These are phyloP conservation scores for Fragilariopsis cylindrus DNA, from an alignment of 108 stramenopile genomes.

Conservation along the genomic window DNA sequence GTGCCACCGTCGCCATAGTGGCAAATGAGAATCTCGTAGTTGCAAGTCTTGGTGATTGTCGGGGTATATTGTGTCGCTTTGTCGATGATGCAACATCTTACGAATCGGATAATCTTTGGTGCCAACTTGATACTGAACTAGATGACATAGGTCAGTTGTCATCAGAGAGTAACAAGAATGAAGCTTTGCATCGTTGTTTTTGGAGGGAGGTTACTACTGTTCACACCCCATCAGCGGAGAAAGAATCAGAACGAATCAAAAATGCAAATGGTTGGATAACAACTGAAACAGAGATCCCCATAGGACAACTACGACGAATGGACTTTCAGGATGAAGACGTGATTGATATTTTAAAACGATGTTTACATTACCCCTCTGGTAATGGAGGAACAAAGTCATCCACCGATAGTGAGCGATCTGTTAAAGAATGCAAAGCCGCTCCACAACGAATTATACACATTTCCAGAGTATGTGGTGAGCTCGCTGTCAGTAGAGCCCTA, in stretches of 20 bases:
- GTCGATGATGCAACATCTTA: conserved; percentile 28
- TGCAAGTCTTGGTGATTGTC: conserved; percentile 77
- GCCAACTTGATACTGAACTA: conserved; percentile 26
- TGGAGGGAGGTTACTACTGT: conserved; percentile 73
- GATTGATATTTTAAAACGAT: conserved; percentile 67
- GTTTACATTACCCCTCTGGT: conserved; percentile 31
- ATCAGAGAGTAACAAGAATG: conserved; percentile 14
- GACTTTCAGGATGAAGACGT: conserved; percentile 75
- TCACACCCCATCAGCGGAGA: conserved; percentile 61
- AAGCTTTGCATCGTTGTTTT: conserved; percentile 26
- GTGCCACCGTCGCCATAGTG: conserved; percentile 67
- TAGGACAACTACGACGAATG: conserved; percentile 70
- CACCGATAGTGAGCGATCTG: conserved; percentile 43
- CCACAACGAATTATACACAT: conserved; percentile 72
- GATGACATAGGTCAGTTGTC: conserved; percentile 23
- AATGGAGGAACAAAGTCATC: conserved; percentile 27
- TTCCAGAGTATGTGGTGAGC: conserved; percentile 80
- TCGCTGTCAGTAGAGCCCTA: conserved; percentile 80
- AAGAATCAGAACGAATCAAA: conserved; percentile 69
- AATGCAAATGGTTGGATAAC: conserved; percentile 83
- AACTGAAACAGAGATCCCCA: conserved; percentile 69
- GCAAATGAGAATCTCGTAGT: conserved; percentile 58
- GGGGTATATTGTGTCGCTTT: conserved; percentile 65
- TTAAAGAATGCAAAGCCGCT: conserved; percentile 57
- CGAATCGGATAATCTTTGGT: conserved; percentile 34